Evolutionary conservation across 2,329 filamentous ascomycete genomes (phyloP).

Genomic region (Talaromyces pinophilus): DNA sequence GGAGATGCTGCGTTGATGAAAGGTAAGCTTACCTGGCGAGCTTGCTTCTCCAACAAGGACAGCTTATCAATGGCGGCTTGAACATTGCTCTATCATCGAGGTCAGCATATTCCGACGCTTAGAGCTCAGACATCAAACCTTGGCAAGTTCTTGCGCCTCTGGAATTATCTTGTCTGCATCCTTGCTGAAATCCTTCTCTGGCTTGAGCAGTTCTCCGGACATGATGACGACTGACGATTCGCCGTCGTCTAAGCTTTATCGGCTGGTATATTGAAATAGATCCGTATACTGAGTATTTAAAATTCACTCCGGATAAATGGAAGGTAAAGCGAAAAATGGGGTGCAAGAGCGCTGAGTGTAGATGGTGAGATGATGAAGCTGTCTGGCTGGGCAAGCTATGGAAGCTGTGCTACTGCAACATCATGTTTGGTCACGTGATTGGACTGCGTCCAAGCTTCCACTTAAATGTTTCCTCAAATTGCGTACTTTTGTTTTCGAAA

Average conservation of each 20-base stretch:
- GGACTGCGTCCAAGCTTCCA: background rate
- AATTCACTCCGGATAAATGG: background rate
- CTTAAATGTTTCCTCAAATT: no score
- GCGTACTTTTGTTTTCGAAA: no score
- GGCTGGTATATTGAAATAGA: background rate
- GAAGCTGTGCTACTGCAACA: conserved; percentile 7
- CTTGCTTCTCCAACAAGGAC: conserved; percentile 88
- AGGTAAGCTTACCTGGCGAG: conserved; percentile 71
- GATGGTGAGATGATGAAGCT: conserved; percentile 13
- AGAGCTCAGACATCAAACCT: conserved; percentile 56
- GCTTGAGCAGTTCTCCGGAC: conserved; percentile 81
- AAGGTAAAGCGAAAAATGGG: background rate
- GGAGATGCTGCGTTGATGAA: conserved; percentile 23
- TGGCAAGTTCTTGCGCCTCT: conserved; percentile 84
- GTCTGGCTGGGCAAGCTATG: conserved; percentile 12
- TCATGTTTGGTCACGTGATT: conserved; percentile 12
- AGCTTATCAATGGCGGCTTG: conserved; percentile 93
- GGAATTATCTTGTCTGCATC: conserved; percentile 90
- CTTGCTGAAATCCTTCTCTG: conserved; percentile 98
- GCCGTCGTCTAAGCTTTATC: conserved; percentile 20
- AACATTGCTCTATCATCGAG: conserved; percentile 59
- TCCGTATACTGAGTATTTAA: background rate
- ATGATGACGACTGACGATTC: conserved; percentile 54
- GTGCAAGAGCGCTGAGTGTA: background rate
- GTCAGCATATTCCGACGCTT: background rate